Conservation (phyloP, 1,284 basidiomycete species). For the Fistulina hepatica region DNA sequence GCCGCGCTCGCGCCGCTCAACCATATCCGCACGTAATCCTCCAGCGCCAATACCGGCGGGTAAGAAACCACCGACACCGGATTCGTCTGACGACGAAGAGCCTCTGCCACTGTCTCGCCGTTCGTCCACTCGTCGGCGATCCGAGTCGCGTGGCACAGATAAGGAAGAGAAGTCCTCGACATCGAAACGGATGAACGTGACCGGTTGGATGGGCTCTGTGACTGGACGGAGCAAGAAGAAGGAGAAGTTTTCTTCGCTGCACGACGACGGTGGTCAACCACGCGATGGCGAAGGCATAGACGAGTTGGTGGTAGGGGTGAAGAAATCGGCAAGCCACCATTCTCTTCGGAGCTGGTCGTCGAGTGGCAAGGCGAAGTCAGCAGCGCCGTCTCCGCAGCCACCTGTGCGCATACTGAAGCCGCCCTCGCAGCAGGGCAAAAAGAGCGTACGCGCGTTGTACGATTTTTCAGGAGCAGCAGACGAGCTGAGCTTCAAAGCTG, state of each 20-base stretch:
- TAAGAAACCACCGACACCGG: slow-evolving; percentile 13
- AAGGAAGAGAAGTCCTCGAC: slow-evolving; percentile 20
- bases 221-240: slow-evolving; percentile 50
- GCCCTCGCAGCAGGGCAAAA: slow-evolving; percentile 36
- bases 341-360: too few species aligned
- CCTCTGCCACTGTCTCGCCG: slow-evolving; percentile 17
- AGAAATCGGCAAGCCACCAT: too few species aligned
- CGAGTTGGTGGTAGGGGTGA: slow-evolving; percentile 29
- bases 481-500: slow-evolving; percentile 62
- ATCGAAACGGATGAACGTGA: slow-evolving; percentile 34
- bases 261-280: slow-evolving; percentile 30
- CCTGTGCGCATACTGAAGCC: slow-evolving; percentile 37
- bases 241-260: slow-evolving; percentile 47
- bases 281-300: slow-evolving; percentile 21
- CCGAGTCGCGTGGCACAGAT: slow-evolving; percentile 23
- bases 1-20: slow-evolving; percentile 1
- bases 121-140: slow-evolving; percentile 28
- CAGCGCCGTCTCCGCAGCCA: slow-evolving; percentile 27
- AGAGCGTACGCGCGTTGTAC: slow-evolving; percentile 57
- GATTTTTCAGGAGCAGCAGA: slow-evolving; percentile 65
- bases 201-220: slow-evolving; percentile 57
- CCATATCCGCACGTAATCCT: not conserved
- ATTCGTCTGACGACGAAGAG: slow-evolving; percentile 21
- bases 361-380: slow-evolving; percentile 26
- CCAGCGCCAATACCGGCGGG: not conserved